Evolutionary conservation across 78 protist species (phyloP).

Genomic region (Corallochytrium limacisporum): DNA sequence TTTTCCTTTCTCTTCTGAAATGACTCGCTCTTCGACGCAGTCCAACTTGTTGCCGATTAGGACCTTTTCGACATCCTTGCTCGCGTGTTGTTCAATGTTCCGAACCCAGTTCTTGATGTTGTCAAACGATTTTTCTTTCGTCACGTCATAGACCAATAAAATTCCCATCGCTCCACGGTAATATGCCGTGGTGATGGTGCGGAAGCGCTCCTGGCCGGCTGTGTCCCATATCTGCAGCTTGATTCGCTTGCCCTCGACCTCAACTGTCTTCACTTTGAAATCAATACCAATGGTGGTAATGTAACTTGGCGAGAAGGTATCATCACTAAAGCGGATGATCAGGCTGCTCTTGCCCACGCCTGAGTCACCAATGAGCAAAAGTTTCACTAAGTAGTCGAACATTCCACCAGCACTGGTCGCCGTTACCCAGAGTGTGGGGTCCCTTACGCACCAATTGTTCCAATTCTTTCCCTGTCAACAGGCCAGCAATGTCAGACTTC

Average conservation of each 20-base stretch:
- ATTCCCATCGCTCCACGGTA: slow-evolving; percentile 79
- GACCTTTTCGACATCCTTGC: slow-evolving; percentile 31
- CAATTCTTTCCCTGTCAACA: too few relatives aligned
- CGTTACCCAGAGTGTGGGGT: too few relatives aligned
- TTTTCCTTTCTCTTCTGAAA: neutral
- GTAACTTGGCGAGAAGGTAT: slow-evolving; percentile 70
- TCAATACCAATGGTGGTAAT: slow-evolving; percentile 86
- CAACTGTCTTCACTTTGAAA: slow-evolving; percentile 27
- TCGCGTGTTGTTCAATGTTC: slow-evolving; percentile 1
- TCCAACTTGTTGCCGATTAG: slow-evolving; percentile 91
- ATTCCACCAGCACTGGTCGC: too few relatives aligned
- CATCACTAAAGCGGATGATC: slow-evolving; percentile 83
- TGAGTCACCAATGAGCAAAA: slow-evolving; percentile 82
- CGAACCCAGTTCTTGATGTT: slow-evolving; percentile 56
- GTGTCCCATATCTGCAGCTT: slow-evolving; percentile 50
- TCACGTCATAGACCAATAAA: slow-evolving; percentile 49
- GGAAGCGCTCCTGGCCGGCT: slow-evolving; percentile 39
- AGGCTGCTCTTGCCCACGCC: slow-evolving; percentile 85
- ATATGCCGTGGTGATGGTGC: slow-evolving; percentile 30
- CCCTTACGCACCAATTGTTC: too few relatives aligned
- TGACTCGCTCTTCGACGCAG: slow-evolving; percentile 13
- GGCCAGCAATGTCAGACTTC: too few relatives aligned
- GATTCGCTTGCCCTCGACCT: slow-evolving; percentile 1
- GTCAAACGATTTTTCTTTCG: slow-evolving; percentile 42
- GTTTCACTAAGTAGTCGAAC: slow-evolving; percentile 78